Percentiles rank a stretch among this genome's conserved stretches.
phyloP scores from a whole-genome alignment of 108 stramenopile genomes.

The Bacterosira constricta region DNA sequence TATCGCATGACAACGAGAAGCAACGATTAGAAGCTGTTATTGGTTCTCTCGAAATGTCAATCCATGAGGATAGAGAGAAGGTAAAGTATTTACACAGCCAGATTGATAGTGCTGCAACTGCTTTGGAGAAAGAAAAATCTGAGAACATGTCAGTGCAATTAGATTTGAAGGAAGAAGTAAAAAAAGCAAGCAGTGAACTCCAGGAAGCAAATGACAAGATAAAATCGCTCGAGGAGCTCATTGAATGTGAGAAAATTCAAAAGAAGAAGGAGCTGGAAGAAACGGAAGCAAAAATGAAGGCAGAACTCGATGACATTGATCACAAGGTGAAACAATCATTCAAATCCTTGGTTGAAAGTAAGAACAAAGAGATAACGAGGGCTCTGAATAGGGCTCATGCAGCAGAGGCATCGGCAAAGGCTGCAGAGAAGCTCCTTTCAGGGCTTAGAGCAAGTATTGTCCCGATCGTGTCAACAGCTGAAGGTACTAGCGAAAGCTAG shows the following conservation, averaged over 20 bases:
- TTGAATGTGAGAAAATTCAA: conserved; percentile 10
- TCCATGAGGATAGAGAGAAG: conserved; percentile 4
- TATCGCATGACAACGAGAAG: conserved; percentile 25
- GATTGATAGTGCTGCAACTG: background rate
- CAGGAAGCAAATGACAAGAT: conserved; percentile 9
- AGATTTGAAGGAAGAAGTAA: background rate
- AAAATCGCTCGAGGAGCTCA: background rate
- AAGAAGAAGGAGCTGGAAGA: conserved; percentile 17
- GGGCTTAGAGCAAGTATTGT: conserved; percentile 16
- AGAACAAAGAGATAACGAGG: conserved; percentile 22
- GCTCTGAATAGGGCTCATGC: conserved; percentile 18
- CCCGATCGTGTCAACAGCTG: conserved; percentile 7
- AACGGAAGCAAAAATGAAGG: conserved; percentile 24
- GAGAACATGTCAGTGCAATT: background rate
- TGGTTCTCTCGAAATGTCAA: conserved; percentile 5
- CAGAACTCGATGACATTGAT: conserved; percentile 31
- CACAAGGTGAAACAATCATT: conserved; percentile 26
- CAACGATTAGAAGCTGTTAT: conserved; percentile 6
- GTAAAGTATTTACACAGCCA: conserved; percentile 4
- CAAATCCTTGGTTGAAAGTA: conserved; percentile 4
- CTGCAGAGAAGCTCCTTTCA: conserved; percentile 21
- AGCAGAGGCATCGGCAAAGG: conserved; percentile 17
- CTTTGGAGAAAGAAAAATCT: conserved; percentile 5
- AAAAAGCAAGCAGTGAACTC: background rate
- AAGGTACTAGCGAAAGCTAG: conserved; percentile 12